phyloP scores from a whole-genome alignment of 1,284 basidiomycete species.

The Sanghuangporus weigelae region DNA sequence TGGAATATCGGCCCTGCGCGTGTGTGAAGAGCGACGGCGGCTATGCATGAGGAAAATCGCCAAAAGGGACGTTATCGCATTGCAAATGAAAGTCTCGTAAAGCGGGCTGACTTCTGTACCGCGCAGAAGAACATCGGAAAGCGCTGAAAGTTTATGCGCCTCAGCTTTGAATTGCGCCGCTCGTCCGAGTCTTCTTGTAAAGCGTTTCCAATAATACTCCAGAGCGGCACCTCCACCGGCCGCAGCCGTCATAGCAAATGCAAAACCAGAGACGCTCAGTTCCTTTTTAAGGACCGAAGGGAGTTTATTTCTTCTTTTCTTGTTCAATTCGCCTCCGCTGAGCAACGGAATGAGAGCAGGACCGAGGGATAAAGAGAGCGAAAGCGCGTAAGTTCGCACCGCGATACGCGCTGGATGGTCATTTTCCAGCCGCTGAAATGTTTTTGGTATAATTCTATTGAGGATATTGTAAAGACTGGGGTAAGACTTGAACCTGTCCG shows the following conservation, averaged over 20 bases:
- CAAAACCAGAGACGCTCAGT: constrained; percentile 55
- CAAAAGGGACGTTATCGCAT: constrained; percentile 50
- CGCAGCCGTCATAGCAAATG: constrained; percentile 57
- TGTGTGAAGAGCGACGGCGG: constrained; percentile 28
- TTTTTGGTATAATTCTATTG: not conserved
- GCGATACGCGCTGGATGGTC: constrained; percentile 55
- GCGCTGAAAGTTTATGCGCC: not conserved
- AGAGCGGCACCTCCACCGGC: constrained; percentile 58
- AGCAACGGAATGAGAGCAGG: constrained; percentile 55
- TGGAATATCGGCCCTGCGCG: constrained; percentile 16
- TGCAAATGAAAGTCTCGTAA: constrained; percentile 52
- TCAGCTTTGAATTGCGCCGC: constrained; percentile 9
- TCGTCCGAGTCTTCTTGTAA: constrained; percentile 23
- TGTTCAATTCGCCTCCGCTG: constrained; percentile 26
- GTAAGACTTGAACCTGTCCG: not conserved
- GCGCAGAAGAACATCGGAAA: not conserved
- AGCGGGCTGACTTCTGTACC: constrained; percentile 17
- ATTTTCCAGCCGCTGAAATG: constrained; percentile 15
- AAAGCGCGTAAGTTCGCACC: constrained; percentile 61
- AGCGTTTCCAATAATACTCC: constrained; percentile 37
- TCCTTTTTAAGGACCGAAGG: constrained; percentile 46
- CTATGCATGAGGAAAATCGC: constrained; percentile 53
- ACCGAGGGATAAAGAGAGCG: constrained; percentile 57
- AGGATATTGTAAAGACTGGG: not conserved
- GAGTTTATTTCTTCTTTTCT: constrained; percentile 28